Conservation (phyloP, 1,284 basidiomycete genomes). For the Takashimella tepidaria region DNA sequence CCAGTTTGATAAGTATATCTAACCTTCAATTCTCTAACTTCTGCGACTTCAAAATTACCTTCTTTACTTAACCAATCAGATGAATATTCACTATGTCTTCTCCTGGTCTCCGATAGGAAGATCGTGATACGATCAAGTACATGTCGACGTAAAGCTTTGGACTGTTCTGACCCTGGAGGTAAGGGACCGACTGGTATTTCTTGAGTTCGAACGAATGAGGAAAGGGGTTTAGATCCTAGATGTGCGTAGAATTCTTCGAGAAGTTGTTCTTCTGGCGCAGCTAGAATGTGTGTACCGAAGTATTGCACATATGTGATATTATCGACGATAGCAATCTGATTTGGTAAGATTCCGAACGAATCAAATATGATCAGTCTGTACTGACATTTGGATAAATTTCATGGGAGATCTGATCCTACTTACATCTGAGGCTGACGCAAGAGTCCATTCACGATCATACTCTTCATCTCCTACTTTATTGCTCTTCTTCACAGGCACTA, state of each 20-base stretch:
- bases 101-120: conserved; percentile 83
- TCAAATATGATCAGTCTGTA: no score
- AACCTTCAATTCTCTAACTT: conserved; percentile 51
- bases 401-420: conserved; percentile 1
- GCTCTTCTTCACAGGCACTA: conserved; percentile 48
- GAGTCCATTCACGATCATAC: conserved; percentile 35
- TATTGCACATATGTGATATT: conserved; percentile 69
- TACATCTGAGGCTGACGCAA: conserved; percentile 33
- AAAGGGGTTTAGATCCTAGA: conserved; percentile 61
- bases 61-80: conserved; percentile 68
- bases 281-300: conserved; percentile 72
- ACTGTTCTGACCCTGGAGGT: conserved; percentile 21
- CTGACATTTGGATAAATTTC: no score
- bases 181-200: conserved; percentile 50
- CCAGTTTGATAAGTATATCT: conserved; percentile 36
- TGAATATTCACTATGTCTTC: conserved; percentile 63
- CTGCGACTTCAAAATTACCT: conserved; percentile 58
- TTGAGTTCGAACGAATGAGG: conserved; percentile 67
- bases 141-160: conserved; percentile 45
- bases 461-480: conserved; percentile 20
- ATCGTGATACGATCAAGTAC: conserved; percentile 85
- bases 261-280: conserved; percentile 67
- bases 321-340: conserved; percentile 71
- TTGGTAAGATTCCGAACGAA: background rate
- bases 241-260: conserved; percentile 46